A percentile compares a stretch with the other conserved stretches of the same genome.
These are phyloP conservation scores for Papilionanthe hybrid DNA, from an alignment of 116 monocot species.

Conservation along the genomic window DNA sequence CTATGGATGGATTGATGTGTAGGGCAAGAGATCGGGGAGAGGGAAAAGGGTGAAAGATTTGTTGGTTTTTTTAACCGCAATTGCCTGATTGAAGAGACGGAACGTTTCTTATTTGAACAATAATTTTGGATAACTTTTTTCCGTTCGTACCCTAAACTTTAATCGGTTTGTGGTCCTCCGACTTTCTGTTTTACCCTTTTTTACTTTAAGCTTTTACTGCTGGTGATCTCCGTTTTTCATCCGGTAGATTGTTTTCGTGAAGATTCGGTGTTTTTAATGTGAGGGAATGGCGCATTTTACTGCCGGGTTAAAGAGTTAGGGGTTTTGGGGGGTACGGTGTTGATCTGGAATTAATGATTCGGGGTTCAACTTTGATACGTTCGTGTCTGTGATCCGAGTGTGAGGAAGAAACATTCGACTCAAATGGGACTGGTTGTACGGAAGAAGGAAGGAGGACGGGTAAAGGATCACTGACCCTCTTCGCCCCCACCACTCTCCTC, in stretches of 20 bases:
- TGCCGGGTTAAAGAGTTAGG: neutral
- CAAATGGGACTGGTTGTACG: neutral
- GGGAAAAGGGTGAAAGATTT: neutral
- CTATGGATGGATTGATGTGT: neutral
- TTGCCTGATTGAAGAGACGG: neutral
- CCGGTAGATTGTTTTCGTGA: neutral
- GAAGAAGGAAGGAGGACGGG: neutral
- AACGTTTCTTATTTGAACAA: neutral
- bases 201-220: neutral
- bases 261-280: neutral
- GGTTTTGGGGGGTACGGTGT: neutral
- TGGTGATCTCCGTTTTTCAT: neutral
- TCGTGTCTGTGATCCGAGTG: neutral
- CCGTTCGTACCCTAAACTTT: conserved; percentile 4
- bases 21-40: neutral
- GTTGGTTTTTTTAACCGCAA: neutral
- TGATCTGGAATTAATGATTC: neutral
- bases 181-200: neutral
- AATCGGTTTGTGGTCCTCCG: neutral
- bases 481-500: conserved; percentile 5
- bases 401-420: neutral
- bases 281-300: neutral
- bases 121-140: neutral
- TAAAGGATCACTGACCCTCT: neutral
- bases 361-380: too few relatives aligned